Percentiles rank a stretch among this genome's conserved stretches.
Conservation (phyloP, 352 stramenopile genomes). For the Aphanomyces astaci region DNA sequence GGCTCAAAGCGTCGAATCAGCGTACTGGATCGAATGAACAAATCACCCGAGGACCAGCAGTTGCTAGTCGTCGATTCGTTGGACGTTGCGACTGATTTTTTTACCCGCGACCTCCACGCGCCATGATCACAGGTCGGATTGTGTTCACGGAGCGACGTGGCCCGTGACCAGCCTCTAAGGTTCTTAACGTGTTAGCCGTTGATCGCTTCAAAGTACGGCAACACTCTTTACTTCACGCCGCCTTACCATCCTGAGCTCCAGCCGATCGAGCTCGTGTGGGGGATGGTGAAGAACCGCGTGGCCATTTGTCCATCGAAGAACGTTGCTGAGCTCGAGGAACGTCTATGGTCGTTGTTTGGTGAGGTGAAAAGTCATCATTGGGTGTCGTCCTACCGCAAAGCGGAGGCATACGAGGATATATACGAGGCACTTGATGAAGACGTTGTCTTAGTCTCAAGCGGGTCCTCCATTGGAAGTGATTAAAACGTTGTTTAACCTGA, state of each 20-base stretch:
- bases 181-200: too few relatives aligned
- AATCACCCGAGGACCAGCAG: too few relatives aligned
- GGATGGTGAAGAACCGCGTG: constrained; percentile 20
- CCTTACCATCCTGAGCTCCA: constrained; percentile 20
- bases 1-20: too few relatives aligned
- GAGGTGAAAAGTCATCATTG: background rate
- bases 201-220: background rate
- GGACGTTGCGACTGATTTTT: too few relatives aligned
- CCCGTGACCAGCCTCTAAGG: too few relatives aligned
- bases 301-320: background rate
- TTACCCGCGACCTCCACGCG: too few relatives aligned
- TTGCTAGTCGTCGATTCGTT: too few relatives aligned
- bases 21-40: too few relatives aligned
- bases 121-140: too few relatives aligned
- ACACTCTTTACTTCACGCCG: constrained; percentile 14
- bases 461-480: background rate
- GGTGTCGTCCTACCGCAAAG: background rate
- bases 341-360: background rate
- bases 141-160: too few relatives aligned
- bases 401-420: background rate
- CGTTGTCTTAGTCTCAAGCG: background rate
- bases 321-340: constrained; percentile 12
- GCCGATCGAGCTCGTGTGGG: constrained; percentile 20
- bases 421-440: background rate
- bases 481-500: background rate